Evolutionary conservation across 495 filamentous ascomycete species (phyloP).

Genomic region (Annulohypoxylon bovei): DNA sequence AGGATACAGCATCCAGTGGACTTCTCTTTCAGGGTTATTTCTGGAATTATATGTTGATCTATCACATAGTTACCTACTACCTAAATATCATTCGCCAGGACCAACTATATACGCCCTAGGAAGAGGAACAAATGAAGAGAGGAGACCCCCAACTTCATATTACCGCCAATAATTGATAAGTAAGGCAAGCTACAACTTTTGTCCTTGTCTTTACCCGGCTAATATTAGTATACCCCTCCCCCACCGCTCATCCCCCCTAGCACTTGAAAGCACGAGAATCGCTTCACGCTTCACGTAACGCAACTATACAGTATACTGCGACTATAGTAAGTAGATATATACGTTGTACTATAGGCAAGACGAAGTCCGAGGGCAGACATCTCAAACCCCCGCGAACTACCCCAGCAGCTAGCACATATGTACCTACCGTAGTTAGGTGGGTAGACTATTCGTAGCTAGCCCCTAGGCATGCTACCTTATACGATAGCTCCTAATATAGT

Average conservation of each 20-base stretch:
- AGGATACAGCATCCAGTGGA: neutral
- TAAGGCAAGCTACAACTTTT: neutral
- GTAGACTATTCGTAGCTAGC: constrained; percentile 10
- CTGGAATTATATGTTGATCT: neutral
- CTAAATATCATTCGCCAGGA: neutral
- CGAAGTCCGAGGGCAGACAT: neutral
- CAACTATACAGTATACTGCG: neutral
- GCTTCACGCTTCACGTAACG: neutral
- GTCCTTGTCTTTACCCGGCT: neutral
- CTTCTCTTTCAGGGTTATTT: neutral
- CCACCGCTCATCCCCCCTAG: neutral
- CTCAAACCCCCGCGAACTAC: constrained; percentile 5
- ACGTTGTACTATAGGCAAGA: neutral
- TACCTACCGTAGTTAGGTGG: constrained; percentile 13
- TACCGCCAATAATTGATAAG: too few species aligned
- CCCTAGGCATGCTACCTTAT: constrained; percentile 23
- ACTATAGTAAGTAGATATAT: neutral
- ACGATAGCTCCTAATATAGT: neutral
- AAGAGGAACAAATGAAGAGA: neutral
- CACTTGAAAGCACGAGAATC: neutral
- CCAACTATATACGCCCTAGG: neutral
- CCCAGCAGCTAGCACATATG: constrained; percentile 7
- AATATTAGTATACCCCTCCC: neutral
- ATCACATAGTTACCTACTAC: neutral
- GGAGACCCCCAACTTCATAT: too few species aligned